Evolutionary conservation across 1,284 basidiomycete species (phyloP).

Genomic region (Ceratobasidium sp.): DNA sequence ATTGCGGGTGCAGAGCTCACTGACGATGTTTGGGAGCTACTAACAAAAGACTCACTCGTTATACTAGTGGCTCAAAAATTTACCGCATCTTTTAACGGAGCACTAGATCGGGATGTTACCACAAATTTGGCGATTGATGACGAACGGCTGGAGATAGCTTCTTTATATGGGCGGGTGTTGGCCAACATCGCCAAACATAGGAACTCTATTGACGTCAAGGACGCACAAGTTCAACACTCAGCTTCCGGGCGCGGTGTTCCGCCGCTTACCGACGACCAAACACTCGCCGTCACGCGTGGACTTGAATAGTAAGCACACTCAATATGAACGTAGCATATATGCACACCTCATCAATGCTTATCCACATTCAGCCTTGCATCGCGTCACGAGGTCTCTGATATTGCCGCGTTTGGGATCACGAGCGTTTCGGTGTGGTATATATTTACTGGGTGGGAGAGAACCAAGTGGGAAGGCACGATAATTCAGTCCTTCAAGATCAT

Average conservation of each 20-base stretch:
- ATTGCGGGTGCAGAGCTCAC: neutral
- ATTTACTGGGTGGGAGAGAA: neutral
- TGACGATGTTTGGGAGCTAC: neutral
- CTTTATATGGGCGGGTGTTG: constrained; percentile 1
- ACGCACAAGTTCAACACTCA: too few relatives aligned
- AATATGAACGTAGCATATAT: too few relatives aligned
- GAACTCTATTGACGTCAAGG: neutral
- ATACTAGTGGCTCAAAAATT: constrained; percentile 19
- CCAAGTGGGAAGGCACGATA: constrained; percentile 1
- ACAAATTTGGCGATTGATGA: neutral
- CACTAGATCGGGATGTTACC: neutral
- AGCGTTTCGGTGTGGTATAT: constrained; percentile 26
- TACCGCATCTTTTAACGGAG: constrained; percentile 15
- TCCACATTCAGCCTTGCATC: neutral
- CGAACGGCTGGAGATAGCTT: neutral
- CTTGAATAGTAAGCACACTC: neutral
- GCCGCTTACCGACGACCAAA: neutral
- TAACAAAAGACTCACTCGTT: neutral
- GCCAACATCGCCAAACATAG: neutral
- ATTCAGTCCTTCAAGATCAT: neutral
- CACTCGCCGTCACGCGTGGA: neutral
- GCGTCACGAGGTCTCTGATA: neutral
- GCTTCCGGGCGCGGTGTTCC: neutral
- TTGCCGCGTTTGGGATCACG: neutral
- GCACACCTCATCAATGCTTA: too few relatives aligned